Base-by-base conservation (phyloP, 2,329 filamentous ascomycete species). In the Fusarium sp. region DNA sequence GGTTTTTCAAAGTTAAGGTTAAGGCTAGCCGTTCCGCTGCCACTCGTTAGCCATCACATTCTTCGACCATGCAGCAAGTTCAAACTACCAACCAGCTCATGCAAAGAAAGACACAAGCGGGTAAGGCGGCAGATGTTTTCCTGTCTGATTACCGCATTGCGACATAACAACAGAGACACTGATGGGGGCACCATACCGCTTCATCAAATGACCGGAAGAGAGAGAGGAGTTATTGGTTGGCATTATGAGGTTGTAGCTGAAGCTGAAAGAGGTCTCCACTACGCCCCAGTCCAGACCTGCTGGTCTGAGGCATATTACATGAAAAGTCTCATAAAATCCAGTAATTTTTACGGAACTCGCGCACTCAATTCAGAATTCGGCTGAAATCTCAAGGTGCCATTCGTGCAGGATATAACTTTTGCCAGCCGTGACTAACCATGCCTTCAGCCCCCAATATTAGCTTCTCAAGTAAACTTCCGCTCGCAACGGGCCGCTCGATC, bases 401-500 rank as follows among this genome's bases (percentile, higher is more conserved):
- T 46, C 20, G 35, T 9, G 20, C 20, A 22, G 5, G 14, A n/a
- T 10, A 22, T 10, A 25, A 2, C 7, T 17, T 35, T 65, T 38
- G 11, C 15, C 18, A 15, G 31, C 11, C n/a, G 6, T 5, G 17
- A 41, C 8, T 15, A 29, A 13, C 38, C 20, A 29, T 29, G 14
- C 20, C 8, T 29, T 7, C 27, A n/a, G 10, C 22, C n/a, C 5
- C 3, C 15, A 27, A 50, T 39, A 33, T 62, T 45, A 36, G 54
- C 7, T 22, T 35, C 35, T 13, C 1, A 31, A 12, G 25, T 17
- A 49, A 36, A 27, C 31, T 50, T 17, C 25, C 33, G 22, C 38
- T 17, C 64, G 64, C 56, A 25, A 63, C 68, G 68, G 68, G 42
- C 68, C 68, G 68, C 20, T 8, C 15, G 4, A 33, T 69, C 53